phyloP scores from a whole-genome alignment of 805 yeast species.

The Nakazawaea pomicola region DNA sequence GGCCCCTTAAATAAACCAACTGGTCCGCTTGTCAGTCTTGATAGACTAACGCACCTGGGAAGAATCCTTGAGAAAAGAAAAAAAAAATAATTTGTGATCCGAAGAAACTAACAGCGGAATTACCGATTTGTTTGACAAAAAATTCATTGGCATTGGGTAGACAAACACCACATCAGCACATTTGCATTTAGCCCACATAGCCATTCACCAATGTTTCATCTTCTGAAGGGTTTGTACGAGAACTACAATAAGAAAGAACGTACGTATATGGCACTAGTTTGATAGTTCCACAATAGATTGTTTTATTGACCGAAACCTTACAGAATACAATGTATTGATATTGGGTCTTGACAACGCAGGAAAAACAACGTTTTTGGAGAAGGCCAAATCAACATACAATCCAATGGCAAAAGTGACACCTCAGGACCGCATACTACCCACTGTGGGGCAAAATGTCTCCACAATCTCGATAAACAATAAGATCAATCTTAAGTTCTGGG shows the following conservation, averaged over 20 bases:
- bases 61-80: too few relatives aligned
- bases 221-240: conserved; percentile 56
- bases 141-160: too few relatives aligned
- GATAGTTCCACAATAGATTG: too few relatives aligned
- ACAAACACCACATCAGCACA: too few relatives aligned
- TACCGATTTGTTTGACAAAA: too few relatives aligned
- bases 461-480: conserved; percentile 33
- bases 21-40: too few relatives aligned
- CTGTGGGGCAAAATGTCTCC: conserved; percentile 88
- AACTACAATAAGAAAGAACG: conserved; percentile 54
- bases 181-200: too few relatives aligned
- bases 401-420: conserved; percentile 40
- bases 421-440: conserved; percentile 72
- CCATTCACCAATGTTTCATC: conserved; percentile 65
- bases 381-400: conserved; percentile 51
- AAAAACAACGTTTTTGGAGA: conserved; percentile 76
- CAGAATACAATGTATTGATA: conserved; percentile 71
- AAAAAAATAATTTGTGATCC: too few relatives aligned
- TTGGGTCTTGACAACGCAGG: conserved; percentile 96
- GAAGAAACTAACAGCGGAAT: too few relatives aligned
- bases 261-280: conserved; percentile 18
- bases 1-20: too few relatives aligned
- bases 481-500: conserved; percentile 80
- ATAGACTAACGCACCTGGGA: too few relatives aligned
- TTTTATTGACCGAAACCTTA: too few relatives aligned